Evolutionary conservation across 164 flowering plant genomes (phyloP).

Genomic region (Platanus orientalis): DNA sequence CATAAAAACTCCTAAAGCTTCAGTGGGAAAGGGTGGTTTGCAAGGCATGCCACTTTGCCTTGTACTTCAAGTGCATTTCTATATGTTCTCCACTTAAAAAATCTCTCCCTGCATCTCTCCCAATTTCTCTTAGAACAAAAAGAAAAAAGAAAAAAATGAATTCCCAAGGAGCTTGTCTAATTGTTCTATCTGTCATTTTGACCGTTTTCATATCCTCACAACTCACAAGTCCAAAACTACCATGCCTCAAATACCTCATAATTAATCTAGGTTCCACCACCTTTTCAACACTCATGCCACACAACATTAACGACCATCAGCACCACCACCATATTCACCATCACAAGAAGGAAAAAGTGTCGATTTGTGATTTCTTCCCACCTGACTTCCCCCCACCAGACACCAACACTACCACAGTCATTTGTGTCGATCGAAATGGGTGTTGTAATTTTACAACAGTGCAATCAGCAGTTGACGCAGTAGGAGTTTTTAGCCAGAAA

Average conservation of each 20-base stretch:
- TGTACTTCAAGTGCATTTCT: constrained; percentile 58
- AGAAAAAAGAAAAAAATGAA: no score
- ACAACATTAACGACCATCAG: constrained; percentile 9
- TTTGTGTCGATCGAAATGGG: constrained; percentile 81
- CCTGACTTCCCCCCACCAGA: constrained; percentile 54
- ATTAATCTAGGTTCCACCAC: constrained; percentile 10
- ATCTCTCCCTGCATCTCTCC: constrained; percentile 3
- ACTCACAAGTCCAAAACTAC: constrained; percentile 15
- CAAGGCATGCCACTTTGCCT: constrained; percentile 68
- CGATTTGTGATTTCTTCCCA: constrained; percentile 66
- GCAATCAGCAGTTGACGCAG: constrained; percentile 79
- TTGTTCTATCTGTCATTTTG: constrained; percentile 35
- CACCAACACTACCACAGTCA: constrained; percentile 47
- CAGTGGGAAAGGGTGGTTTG: constrained; percentile 52
- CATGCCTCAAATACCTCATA: constrained; percentile 13
- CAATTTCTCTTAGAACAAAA: background rate
- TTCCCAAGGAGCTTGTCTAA: constrained; percentile 21
- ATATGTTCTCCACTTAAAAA: background rate
- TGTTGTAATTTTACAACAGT: constrained; percentile 90
- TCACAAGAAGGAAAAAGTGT: constrained; percentile 13
- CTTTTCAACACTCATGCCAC: constrained; percentile 8
- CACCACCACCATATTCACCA: constrained; percentile 24
- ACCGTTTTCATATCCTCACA: constrained; percentile 32
- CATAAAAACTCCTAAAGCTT: background rate
- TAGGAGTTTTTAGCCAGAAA: constrained; percentile 40